phyloP scores from a whole-genome alignment of 352 stramenopile species.

The Globisporangium canariense region DNA sequence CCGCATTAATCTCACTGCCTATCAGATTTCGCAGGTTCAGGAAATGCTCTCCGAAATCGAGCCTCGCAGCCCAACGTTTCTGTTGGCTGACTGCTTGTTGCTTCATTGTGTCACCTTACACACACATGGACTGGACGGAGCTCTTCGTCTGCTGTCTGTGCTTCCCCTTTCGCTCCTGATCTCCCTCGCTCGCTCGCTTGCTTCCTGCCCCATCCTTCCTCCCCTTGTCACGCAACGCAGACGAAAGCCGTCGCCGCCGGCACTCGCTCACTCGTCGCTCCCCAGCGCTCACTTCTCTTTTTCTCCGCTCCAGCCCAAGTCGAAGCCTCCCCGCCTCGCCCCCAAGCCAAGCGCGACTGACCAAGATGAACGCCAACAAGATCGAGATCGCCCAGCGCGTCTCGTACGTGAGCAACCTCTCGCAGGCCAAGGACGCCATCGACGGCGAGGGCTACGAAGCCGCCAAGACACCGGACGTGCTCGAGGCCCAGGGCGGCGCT shows the following conservation, averaged over 20 bases:
- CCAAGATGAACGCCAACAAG: not conserved
- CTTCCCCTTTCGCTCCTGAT: not conserved
- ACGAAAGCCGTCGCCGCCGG: too few species aligned
- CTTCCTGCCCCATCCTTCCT: not conserved
- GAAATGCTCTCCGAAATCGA: not conserved
- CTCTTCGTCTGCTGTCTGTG: not conserved
- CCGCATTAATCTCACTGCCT: too few species aligned
- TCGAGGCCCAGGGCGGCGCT: not conserved
- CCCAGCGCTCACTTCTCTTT: not conserved
- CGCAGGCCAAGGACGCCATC: not conserved
- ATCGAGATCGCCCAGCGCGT: not conserved
- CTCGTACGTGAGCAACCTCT: not conserved
- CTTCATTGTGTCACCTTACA: not conserved
- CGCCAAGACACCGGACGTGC: not conserved
- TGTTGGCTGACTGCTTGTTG: not conserved
- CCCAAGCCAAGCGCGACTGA: not conserved
- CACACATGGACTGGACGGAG: not conserved
- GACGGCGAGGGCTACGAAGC: not conserved
- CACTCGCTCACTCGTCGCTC: not conserved
- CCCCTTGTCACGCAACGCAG: too few species aligned
- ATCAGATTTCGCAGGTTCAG: not conserved
- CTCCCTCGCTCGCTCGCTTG: not conserved
- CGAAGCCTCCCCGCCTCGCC: not conserved
- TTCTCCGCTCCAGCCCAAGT: not conserved
- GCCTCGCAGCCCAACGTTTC: not conserved